phyloP scores from a whole-genome alignment of 2,329 filamentous ascomycete species.

The Penicillium verrucosum region DNA sequence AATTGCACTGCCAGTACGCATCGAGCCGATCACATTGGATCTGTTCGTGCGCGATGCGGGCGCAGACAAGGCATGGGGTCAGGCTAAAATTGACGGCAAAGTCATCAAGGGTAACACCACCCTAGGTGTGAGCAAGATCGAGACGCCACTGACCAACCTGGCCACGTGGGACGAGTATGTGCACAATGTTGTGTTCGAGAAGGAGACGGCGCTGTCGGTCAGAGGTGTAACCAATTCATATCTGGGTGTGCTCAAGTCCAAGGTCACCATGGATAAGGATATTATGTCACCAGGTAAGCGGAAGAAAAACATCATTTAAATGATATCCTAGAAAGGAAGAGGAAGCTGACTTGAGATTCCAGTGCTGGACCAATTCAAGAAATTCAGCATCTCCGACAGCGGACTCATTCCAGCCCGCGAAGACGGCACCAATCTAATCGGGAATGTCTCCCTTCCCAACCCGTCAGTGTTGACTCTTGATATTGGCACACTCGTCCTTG shows the following conservation, averaged over 20 bases:
- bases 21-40: constrained; percentile 34
- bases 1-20: constrained; percentile 34
- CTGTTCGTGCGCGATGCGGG: constrained; percentile 34
- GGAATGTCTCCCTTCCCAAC: constrained; percentile 55
- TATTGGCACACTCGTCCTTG: constrained; percentile 55
- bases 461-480: constrained; percentile 55
- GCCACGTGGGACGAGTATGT: constrained; percentile 33
- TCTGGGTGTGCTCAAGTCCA: constrained; percentile 33
- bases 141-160: constrained; percentile 27
- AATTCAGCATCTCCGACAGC: constrained; percentile 48
- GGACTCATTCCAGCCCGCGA: constrained; percentile 38
- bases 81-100: constrained; percentile 21
- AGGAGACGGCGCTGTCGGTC: constrained; percentile 27
- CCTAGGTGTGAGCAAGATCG: constrained; percentile 22
- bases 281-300: constrained; percentile 34
- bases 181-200: constrained; percentile 30
- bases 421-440: constrained; percentile 54
- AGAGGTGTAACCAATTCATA: constrained; percentile 29
- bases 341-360: background rate
- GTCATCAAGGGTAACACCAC: constrained; percentile 38
- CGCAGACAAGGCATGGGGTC: constrained; percentile 29
- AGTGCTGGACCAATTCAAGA: constrained; percentile 54
- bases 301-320: background rate
- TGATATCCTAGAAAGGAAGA: background rate
- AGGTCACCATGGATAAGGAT: constrained; percentile 36